Evolutionary conservation across 345 rosid genomes (phyloP).

Genomic region (Pelargonium nanum): DNA sequence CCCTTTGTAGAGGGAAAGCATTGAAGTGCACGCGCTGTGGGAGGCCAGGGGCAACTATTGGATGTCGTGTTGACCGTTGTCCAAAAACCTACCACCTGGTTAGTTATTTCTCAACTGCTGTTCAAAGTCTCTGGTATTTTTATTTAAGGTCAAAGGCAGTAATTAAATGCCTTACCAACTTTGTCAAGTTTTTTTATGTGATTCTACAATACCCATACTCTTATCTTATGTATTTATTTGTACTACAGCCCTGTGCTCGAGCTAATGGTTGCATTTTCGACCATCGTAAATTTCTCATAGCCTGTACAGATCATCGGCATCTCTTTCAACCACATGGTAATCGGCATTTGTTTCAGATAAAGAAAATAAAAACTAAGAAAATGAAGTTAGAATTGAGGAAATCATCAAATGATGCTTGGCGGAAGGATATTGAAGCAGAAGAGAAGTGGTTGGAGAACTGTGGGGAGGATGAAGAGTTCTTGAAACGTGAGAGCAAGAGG

Average conservation of each 20-base stretch:
- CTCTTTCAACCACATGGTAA: slow-evolving; percentile 74
- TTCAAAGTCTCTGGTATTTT: not conserved
- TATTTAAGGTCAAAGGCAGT: not conserved
- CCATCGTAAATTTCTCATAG: slow-evolving; percentile 96
- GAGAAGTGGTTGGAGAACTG: slow-evolving; percentile 98
- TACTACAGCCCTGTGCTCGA: slow-evolving; percentile 93
- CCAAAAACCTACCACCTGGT: slow-evolving; percentile 98
- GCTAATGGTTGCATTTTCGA: slow-evolving; percentile 89
- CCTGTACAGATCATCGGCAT: slow-evolving; percentile 87
- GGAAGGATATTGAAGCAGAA: slow-evolving; percentile 92
- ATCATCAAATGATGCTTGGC: slow-evolving; percentile 69
- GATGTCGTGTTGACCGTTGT: slow-evolving; percentile 98
- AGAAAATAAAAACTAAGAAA: slow-evolving; percentile 73
- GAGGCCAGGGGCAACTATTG: slow-evolving; percentile 98
- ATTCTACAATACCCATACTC: slow-evolving; percentile 9
- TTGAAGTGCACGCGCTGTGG: slow-evolving; percentile 91
- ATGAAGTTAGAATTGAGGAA: slow-evolving; percentile 70
- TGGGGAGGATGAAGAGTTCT: slow-evolving; percentile 97
- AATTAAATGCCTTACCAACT: not conserved
- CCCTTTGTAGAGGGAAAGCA: slow-evolving; percentile 89
- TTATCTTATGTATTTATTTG: slow-evolving; percentile 15
- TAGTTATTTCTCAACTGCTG: slow-evolving; percentile 18
- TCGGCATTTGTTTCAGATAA: slow-evolving; percentile 42
- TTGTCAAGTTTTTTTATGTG: not conserved
- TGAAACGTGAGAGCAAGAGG: slow-evolving; percentile 95